phyloP scores from a whole-genome alignment of 805 yeast genomes.

The Peterozyma xylosa region DNA sequence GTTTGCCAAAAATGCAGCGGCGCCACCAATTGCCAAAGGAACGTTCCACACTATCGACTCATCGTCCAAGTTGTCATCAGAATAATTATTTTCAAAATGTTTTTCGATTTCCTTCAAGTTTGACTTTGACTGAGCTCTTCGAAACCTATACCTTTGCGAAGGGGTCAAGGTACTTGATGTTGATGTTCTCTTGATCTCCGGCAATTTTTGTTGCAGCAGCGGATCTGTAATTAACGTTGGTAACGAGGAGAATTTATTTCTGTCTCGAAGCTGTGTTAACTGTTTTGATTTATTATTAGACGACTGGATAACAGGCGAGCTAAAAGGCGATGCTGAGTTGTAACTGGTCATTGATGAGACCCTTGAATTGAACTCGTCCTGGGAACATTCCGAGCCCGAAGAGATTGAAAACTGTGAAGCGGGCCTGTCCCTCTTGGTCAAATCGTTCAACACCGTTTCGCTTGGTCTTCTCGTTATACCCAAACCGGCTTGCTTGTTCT shows the following conservation, averaged over 20 bases:
- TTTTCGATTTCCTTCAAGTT: conserved; percentile 27
- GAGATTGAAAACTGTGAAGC: conserved; percentile 1
- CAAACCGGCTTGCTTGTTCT: conserved; percentile 10
- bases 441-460: conserved; percentile 13
- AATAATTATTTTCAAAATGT: conserved; percentile 24
- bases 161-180: conserved; percentile 24
- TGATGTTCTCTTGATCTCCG: background rate
- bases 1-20: conserved; percentile 18
- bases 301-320: conserved; percentile 1
- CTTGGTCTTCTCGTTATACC: conserved; percentile 20
- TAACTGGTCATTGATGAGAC: conserved; percentile 7
- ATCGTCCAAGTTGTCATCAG: conserved; percentile 29
- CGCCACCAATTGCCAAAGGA: conserved; percentile 35
- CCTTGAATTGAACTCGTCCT: conserved; percentile 4
- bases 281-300: background rate
- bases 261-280: background rate
- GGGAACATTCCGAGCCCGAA: conserved; percentile 4
- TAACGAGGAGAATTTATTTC: conserved; percentile 1
- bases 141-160: conserved; percentile 31
- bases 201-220: background rate
- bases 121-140: conserved; percentile 24
- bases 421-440: conserved; percentile 9
- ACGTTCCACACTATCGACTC: conserved; percentile 42
- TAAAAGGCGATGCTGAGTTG: conserved; percentile 1
- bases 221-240: background rate